phyloP scores from a whole-genome alignment of 768 basidiomycete species.

The Rhizopogon vinicolor region DNA sequence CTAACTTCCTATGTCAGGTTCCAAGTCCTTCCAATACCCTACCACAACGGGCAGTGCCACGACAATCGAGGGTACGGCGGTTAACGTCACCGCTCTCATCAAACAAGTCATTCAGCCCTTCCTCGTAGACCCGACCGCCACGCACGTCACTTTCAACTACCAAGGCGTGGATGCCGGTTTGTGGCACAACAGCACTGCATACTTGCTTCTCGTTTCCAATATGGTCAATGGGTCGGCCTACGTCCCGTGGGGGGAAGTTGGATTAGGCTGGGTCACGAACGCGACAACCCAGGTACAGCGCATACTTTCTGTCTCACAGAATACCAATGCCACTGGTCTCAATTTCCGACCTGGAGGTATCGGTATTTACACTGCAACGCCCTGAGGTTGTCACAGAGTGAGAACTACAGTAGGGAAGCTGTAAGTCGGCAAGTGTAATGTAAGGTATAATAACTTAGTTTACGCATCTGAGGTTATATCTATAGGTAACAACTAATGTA shows the following conservation, averaged over 20 bases:
- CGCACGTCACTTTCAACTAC: slow-evolving; percentile 4
- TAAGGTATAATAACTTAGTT: background rate
- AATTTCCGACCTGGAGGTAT: slow-evolving; percentile 12
- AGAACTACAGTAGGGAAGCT: background rate
- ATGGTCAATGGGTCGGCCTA: background rate
- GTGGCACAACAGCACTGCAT: slow-evolving; percentile 17
- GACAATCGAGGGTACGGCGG: slow-evolving; percentile 20
- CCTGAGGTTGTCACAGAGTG: background rate
- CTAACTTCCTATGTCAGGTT: slow-evolving; percentile 12
- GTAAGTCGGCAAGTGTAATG: background rate
- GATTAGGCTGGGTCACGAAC: slow-evolving; percentile 12
- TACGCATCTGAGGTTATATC: background rate
- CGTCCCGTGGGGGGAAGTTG: slow-evolving; percentile 16
- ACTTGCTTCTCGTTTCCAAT: slow-evolving; percentile 18
- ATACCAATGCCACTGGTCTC: slow-evolving; percentile 17
- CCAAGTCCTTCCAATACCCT: slow-evolving; percentile 24
- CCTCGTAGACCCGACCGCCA: slow-evolving; percentile 9
- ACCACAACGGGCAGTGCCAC: slow-evolving; percentile 12
- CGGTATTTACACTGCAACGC: slow-evolving; percentile 17
- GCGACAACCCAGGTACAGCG: slow-evolving; percentile 14
- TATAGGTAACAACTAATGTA: background rate
- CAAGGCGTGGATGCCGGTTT: slow-evolving; percentile 18
- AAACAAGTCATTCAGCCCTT: slow-evolving; percentile 13
- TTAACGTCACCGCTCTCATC: slow-evolving; percentile 3
- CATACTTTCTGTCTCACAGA: slow-evolving; percentile 8